Percentiles rank a stretch among this genome's conserved stretches.
phyloP scores from a whole-genome alignment of 1,284 basidiomycete species.

The Heterobasidion occidentale region DNA sequence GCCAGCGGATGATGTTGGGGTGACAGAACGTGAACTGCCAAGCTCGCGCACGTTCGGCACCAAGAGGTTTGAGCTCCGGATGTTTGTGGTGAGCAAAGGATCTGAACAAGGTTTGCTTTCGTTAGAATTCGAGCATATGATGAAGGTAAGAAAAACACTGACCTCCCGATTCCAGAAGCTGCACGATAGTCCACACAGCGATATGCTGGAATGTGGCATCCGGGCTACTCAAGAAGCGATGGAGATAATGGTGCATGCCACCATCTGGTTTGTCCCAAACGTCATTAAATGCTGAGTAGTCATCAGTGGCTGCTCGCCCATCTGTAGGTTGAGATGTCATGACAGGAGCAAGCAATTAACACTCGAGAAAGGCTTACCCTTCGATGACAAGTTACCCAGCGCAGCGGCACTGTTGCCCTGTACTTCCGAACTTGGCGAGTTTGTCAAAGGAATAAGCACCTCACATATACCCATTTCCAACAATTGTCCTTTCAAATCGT shows the following conservation, averaged over 20 bases:
- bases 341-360: constrained; percentile 1
- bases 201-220: constrained; percentile 99
- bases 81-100: constrained; percentile 83
- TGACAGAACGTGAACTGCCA: constrained; percentile 64
- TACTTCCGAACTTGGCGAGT: constrained; percentile 94
- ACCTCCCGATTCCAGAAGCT: constrained; percentile 92
- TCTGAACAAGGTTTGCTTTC: constrained; percentile 31
- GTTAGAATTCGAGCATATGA: background rate
- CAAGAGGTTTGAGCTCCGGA: constrained; percentile 75
- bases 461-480: constrained; percentile 99
- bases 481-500: constrained; percentile 91
- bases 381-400: constrained; percentile 94
- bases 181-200: constrained; percentile 98
- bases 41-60: constrained; percentile 82
- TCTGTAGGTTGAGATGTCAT: constrained; percentile 31
- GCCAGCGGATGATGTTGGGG: constrained; percentile 61
- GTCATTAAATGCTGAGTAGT: constrained; percentile 96
- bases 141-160: constrained; percentile 14
- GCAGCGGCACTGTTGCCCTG: constrained; percentile 99
- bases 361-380: constrained; percentile 48
- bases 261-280: constrained; percentile 98
- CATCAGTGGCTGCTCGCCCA: constrained; percentile 76
- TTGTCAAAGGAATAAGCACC: constrained; percentile 94
- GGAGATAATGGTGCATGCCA: constrained; percentile 93
- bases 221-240: constrained; percentile 88